Percentiles rank a stretch among this genome's conserved stretches.
Conservation (phyloP, 176 grass and related monocot species). For the Triticum urartu region DNA sequence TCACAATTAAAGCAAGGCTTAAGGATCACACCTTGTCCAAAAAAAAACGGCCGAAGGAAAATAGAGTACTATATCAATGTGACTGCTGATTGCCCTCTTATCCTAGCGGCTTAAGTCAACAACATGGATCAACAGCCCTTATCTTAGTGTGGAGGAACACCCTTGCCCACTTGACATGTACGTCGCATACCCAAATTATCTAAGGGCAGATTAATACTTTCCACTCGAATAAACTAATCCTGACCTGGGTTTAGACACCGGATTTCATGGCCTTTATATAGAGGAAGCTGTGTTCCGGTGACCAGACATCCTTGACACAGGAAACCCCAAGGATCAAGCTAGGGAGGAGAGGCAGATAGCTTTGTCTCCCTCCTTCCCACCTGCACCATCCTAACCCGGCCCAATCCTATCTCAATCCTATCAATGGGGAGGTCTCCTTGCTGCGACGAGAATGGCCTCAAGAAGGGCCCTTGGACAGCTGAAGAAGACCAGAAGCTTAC, state of each 20-base stretch:
- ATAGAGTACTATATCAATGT: background rate
- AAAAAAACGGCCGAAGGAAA: background rate
- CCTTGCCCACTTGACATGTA: background rate
- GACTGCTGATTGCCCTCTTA: background rate
- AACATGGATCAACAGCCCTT: slow-evolving; percentile 7
- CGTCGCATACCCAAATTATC: background rate
- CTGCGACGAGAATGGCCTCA: slow-evolving; percentile 85
- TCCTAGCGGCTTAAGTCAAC: background rate
- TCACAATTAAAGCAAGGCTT: background rate
- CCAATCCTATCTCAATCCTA: slow-evolving; percentile 29
- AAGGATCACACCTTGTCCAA: background rate
- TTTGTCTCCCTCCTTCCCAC: slow-evolving; percentile 46
- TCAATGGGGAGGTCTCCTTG: slow-evolving; percentile 89
- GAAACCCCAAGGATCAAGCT: slow-evolving; percentile 22
- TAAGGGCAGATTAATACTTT: slow-evolving; percentile 25
- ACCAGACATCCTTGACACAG: slow-evolving; percentile 42
- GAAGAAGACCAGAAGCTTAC: slow-evolving; percentile 88
- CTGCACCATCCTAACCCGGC: slow-evolving; percentile 17
- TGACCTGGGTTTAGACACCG: slow-evolving; percentile 15
- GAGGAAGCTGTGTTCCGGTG: slow-evolving; percentile 62
- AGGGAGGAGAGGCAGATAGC: slow-evolving; percentile 8
- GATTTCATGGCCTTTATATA: slow-evolving; percentile 52
- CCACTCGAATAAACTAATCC: background rate
- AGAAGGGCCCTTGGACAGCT: slow-evolving; percentile 90
- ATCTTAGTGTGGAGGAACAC: slow-evolving; percentile 20